A percentile compares a stretch with the other conserved stretches of the same genome.
These are phyloP conservation scores for Stagonosporopsis tanaceti DNA, from an alignment of 2,329 filamentous ascomycete genomes.

Conservation along the genomic window DNA sequence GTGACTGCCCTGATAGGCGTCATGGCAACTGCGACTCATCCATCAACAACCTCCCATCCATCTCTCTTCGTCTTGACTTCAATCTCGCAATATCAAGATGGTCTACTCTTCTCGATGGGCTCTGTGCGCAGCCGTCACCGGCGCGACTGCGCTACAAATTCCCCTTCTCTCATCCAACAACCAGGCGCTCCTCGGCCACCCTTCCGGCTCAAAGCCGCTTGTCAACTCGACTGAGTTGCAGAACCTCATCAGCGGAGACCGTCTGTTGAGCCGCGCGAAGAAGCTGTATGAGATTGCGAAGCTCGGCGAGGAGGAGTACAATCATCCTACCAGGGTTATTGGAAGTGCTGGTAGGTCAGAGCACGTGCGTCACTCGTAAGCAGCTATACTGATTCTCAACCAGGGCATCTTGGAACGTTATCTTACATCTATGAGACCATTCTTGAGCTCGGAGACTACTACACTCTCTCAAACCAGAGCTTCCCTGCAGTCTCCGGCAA, in stretches of 20 bases:
- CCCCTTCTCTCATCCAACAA: constrained; percentile 37
- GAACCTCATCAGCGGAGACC: constrained; percentile 46
- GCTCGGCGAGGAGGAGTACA: constrained; percentile 52
- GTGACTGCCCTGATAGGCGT: constrained; percentile 27
- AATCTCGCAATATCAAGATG: constrained; percentile 30
- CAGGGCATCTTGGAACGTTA: constrained; percentile 46
- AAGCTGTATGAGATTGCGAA: constrained; percentile 54
- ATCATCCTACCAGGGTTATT: constrained; percentile 53
- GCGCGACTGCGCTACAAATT: constrained; percentile 40
- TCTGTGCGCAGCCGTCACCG: constrained; percentile 39
- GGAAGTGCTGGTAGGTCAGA: constrained; percentile 43
- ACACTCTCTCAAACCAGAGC: constrained; percentile 49
- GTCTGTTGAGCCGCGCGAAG: constrained; percentile 43
- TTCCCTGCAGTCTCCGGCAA: constrained; percentile 48
- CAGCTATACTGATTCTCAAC: constrained; percentile 18
- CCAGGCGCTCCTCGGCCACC: constrained; percentile 35
- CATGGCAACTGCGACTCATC: constrained; percentile 36
- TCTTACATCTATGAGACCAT: constrained; percentile 51
- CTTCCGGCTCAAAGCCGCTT: constrained; percentile 38
- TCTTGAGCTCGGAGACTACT: constrained; percentile 50
- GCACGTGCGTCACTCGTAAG: constrained; percentile 21
- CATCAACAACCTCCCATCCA: constrained; percentile 25
- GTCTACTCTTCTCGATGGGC: constrained; percentile 36
- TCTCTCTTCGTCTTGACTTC: constrained; percentile 16
- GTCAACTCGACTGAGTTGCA: constrained; percentile 48